These are phyloP conservation scores for Butyriboletus loyo DNA, from an alignment of 768 basidiomycete species.

Conservation along the genomic window DNA sequence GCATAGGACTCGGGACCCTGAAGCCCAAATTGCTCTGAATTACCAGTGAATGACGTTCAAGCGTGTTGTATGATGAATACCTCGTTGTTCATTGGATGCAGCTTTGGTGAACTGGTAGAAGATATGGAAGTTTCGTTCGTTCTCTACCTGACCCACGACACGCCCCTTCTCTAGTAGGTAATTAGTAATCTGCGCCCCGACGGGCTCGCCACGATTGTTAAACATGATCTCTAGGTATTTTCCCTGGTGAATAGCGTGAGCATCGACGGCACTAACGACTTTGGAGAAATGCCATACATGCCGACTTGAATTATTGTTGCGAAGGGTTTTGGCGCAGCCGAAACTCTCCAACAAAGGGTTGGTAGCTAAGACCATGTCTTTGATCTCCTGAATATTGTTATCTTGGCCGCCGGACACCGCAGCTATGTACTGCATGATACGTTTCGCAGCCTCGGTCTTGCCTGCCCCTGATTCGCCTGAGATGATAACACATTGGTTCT, in stretches of 20 bases:
- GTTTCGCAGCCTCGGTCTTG: constrained; percentile 98
- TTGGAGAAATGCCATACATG: constrained; percentile 63
- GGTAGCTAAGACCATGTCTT: constrained; percentile 99
- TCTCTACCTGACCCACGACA: constrained; percentile 94
- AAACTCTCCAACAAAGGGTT: constrained; percentile 98
- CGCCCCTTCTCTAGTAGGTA: constrained; percentile 96
- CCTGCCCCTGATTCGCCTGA: constrained; percentile 99
- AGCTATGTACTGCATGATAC: constrained; percentile 99
- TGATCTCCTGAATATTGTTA: constrained; percentile 93
- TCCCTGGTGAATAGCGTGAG: constrained; percentile 52
- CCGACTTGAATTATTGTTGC: constrained; percentile 98
- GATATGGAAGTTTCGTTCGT: constrained; percentile 97
- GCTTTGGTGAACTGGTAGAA: constrained; percentile 99
- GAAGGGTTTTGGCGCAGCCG: constrained; percentile 96
- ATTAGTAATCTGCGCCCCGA: constrained; percentile 98
- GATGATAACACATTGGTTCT: constrained; percentile 99
- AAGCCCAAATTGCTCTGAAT: constrained; percentile 84
- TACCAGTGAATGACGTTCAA: constrained; percentile 11
- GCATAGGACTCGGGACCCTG: constrained; percentile 95
- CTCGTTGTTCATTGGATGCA: constrained; percentile 84
- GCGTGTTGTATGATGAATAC: constrained; percentile 39
- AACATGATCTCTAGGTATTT: constrained; percentile 99
- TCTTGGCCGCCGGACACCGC: constrained; percentile 89
- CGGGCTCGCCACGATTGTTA: constrained; percentile 86
- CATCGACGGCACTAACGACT: not conserved